Evolutionary conservation across 345 rosid species (phyloP), one percentile per base, ranked within the genome.

Genomic region (Lenwebbia sp.): DNA sequence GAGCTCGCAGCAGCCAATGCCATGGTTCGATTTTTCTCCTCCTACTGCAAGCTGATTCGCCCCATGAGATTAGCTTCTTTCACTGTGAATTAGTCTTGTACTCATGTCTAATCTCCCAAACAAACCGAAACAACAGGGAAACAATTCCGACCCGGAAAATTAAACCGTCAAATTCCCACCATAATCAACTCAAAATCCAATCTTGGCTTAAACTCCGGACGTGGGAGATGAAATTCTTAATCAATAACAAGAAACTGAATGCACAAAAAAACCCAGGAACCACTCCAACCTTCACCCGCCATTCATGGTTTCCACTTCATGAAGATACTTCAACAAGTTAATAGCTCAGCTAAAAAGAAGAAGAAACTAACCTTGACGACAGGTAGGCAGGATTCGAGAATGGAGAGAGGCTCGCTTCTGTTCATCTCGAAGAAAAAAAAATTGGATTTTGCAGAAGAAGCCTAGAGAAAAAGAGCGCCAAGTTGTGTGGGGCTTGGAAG

Each of bases 1-100:
- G 91, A 90, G 62, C 88, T 92, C 54, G 25, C 78, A 70, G 91
- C 87, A 85, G 94, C 87, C 84, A 92, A 86, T 53, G 95, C 92
- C 99, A 96, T 96, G 78, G 82, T 92, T 86, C 84, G 84, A 57
- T 54, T 82, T 88, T 84, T 81, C 54, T 86, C 86, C 87, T 85
- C 90, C 86, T 86, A 86, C 82, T 83, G 21, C 88, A 88, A 89
- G 86, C 92, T 91, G 92, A 83, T 9, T 78, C 23, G 30, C 53
- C 54, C 26, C 8, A 33, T 53, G 15, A 74, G 23, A 57, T 74
- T 74, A 83, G 88, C 82, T 78, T 33, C 78, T 33, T 70, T 70
- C 78, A 37, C 22, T 21, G 4, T 0, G 1, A 37, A 70, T 37
- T 9, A 19, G 47, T 19, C 78, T 37, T 9, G 78, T 40, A 37